Percentiles rank a stretch among this genome's conserved stretches.
These are phyloP conservation scores for Cyclotella cryptica DNA, from an alignment of 108 stramenopile species.

Conservation along the genomic window DNA sequence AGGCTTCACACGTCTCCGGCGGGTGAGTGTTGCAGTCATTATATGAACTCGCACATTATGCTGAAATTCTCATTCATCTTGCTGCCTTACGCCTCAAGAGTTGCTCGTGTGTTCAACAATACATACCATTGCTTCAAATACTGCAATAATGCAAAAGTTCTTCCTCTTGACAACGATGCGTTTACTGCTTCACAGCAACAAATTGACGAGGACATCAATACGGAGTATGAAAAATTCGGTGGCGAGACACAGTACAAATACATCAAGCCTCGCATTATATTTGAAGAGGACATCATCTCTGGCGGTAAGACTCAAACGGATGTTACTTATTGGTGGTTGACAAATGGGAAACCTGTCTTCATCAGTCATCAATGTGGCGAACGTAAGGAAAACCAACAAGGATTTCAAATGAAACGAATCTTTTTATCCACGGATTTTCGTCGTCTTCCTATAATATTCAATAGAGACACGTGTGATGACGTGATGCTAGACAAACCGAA, in stretches of 20 bases:
- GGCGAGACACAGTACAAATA: slow-evolving; percentile 25
- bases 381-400: not conserved
- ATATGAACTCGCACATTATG: not conserved
- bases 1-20: slow-evolving; percentile 20
- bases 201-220: slow-evolving; percentile 17
- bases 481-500: slow-evolving; percentile 11
- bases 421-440: slow-evolving; percentile 20
- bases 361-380: slow-evolving; percentile 22
- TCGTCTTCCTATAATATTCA: slow-evolving; percentile 19
- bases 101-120: slow-evolving; percentile 25
- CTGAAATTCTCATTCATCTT: not conserved
- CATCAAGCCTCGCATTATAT: slow-evolving; percentile 18
- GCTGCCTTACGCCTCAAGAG: not conserved
- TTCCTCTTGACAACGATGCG: slow-evolving; percentile 13
- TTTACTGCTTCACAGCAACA: slow-evolving; percentile 1
- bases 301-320: slow-evolving; percentile 25
- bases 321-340: slow-evolving; percentile 29
- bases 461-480: slow-evolving; percentile 7
- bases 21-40: slow-evolving; percentile 8
- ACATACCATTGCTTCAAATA: slow-evolving; percentile 28
- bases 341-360: slow-evolving; percentile 16
- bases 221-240: slow-evolving; percentile 10
- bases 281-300: slow-evolving; percentile 26
- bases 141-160: not conserved
- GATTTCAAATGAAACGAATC: slow-evolving; percentile 26